These are phyloP conservation scores for Phyllosticta citriasiana DNA, from an alignment of 2,329 filamentous ascomycete species.

Conservation along the genomic window DNA sequence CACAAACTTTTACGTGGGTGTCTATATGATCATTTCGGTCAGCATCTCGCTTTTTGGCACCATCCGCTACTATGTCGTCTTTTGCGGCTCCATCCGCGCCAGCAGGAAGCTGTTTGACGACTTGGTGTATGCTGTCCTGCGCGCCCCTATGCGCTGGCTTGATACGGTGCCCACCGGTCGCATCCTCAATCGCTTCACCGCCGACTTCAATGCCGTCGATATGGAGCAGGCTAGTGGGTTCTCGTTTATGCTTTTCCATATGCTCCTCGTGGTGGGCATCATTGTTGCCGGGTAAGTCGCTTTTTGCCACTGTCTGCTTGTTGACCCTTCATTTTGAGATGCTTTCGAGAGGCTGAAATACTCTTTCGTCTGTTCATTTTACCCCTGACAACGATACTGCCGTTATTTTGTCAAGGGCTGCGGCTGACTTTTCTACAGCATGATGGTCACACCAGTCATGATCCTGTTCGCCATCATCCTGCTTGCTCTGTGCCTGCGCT, in stretches of 20 bases:
- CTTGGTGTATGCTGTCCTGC: constrained; percentile 56
- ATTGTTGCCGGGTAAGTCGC: constrained; percentile 47
- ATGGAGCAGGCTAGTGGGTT: constrained; percentile 7
- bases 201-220: constrained; percentile 67
- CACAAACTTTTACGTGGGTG: constrained; percentile 50
- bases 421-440: neutral
- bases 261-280: constrained; percentile 53
- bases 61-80: constrained; percentile 53
- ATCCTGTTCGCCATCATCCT: constrained; percentile 31
- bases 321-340: neutral
- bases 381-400: constrained; percentile 29
- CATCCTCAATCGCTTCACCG: constrained; percentile 67
- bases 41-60: constrained; percentile 50
- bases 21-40: constrained; percentile 56
- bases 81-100: constrained; percentile 55
- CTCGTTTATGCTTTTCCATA: constrained; percentile 42
- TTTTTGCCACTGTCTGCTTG: neutral
- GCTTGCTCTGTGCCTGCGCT: constrained; percentile 46
- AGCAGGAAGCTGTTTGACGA: constrained; percentile 59
- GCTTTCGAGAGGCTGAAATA: neutral
- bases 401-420: neutral
- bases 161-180: constrained; percentile 71
- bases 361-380: constrained; percentile 4
- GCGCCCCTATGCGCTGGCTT: constrained; percentile 53
- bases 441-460: constrained; percentile 8